A percentile compares a stretch with the other conserved stretches of the same genome.
These are phyloP conservation scores for Drechmeria coniospora DNA, from an alignment of 2,329 filamentous ascomycete genomes.

Conservation along the genomic window DNA sequence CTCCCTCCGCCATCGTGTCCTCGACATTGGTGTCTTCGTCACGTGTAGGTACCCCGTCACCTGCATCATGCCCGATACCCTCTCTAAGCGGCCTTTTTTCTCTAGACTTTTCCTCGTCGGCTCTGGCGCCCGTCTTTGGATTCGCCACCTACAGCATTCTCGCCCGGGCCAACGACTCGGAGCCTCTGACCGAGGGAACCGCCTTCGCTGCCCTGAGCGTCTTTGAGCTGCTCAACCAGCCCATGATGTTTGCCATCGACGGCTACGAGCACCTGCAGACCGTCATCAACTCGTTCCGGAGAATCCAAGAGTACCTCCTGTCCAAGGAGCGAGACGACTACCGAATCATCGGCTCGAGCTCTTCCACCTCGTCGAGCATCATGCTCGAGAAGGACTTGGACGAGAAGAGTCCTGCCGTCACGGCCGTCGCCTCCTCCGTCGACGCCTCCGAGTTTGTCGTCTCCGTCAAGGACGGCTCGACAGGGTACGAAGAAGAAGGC, in stretches of 20 bases:
- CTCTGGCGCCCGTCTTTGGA: slow-evolving; percentile 8
- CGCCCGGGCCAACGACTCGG: slow-evolving; percentile 3
- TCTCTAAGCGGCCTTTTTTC: no score
- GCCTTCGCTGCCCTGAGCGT: slow-evolving; percentile 9
- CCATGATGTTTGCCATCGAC: slow-evolving; percentile 7
- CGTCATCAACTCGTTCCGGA: slow-evolving; percentile 7
- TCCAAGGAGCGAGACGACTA: slow-evolving; percentile 7
- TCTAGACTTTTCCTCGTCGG: slow-evolving; percentile 5
- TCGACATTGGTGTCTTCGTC: slow-evolving; percentile 6
- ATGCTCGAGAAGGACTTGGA: background rate
- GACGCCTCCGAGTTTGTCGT: background rate
- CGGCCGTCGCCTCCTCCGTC: no score
- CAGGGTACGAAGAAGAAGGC: slow-evolving; percentile 4
- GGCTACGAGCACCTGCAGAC: slow-evolving; percentile 9
- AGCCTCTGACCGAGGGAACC: slow-evolving; percentile 7
- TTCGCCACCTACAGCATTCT: slow-evolving; percentile 7
- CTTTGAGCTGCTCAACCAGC: slow-evolving; percentile 8
- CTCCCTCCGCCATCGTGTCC: slow-evolving; percentile 11
- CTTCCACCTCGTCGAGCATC: background rate
- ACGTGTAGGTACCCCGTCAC: slow-evolving; percentile 5
- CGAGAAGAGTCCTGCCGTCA: background rate
- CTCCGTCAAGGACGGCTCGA: slow-evolving; percentile 2
- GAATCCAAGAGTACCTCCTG: slow-evolving; percentile 9
- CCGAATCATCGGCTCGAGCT: background rate
- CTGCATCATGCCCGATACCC: no score